These are phyloP conservation scores for Kwoniella pini DNA, from an alignment of 768 basidiomycete species.

Conservation along the genomic window DNA sequence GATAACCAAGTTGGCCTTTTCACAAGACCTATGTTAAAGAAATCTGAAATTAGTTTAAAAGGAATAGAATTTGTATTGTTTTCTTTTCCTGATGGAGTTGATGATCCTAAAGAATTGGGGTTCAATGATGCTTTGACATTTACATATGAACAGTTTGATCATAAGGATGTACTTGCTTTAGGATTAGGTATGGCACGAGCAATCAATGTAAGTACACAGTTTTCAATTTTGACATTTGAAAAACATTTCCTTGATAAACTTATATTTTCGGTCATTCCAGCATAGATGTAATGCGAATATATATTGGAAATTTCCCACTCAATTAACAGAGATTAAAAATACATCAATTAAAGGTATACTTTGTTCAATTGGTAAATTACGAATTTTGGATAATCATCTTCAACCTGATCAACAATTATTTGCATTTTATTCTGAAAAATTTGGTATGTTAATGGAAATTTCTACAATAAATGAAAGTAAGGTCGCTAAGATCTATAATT, in stretches of 20 bases:
- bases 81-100: constrained; percentile 1
- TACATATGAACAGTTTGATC: neutral
- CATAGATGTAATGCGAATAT: constrained; percentile 5
- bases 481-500: too few relatives aligned
- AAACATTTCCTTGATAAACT: neutral
- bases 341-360: constrained; percentile 1
- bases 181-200: constrained; percentile 11
- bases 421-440: constrained; percentile 11
- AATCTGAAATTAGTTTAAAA: neutral
- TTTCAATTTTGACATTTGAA: too few relatives aligned
- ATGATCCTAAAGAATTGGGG: neutral
- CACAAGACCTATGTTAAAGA: neutral
- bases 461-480: too few relatives aligned
- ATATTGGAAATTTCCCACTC: constrained; percentile 1
- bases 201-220: constrained; percentile 6
- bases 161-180: neutral
- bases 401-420: constrained; percentile 1
- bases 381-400: neutral
- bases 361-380: neutral
- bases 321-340: neutral
- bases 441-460: constrained; percentile 4
- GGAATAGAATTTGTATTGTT: constrained; percentile 13
- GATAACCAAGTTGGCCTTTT: constrained; percentile 15
- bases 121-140: constrained; percentile 8
- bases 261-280: neutral